Evolutionary conservation across 139 green algal genomes (phyloP), one percentile per base, ranked within the genome.

Genomic region (Chlamydomonas sphaeroides): DNA sequence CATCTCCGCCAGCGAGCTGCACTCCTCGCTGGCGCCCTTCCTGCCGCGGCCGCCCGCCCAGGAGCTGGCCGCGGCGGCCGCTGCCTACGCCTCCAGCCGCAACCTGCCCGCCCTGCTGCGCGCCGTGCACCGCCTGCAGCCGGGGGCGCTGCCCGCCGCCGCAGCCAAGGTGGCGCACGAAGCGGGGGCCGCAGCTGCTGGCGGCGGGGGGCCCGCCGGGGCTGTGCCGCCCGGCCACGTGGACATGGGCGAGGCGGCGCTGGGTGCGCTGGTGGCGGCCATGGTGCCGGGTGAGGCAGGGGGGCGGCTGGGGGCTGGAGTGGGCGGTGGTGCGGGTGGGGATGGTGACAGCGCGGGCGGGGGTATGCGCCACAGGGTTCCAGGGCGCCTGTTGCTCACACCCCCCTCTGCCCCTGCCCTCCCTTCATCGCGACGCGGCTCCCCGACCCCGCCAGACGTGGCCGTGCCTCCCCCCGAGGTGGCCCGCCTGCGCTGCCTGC

Each of bases 101-200:
- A 82, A 82, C 63, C 62, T 82, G 33, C 42, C 75, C 18, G 75
- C 32, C 1, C 63, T 82, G 42, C 62, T 82, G 61, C 23, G 61
- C 8, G 5, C 14, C 2, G 10, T 82, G 2, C 48, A 73, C n/a
- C 21, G 36, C 32, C 42, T 72, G 59, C 75, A 82, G 75, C 75
- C 75, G 20, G 75, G 42, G 25, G 2, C 45, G 42, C 45, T 82
- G 42, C 59, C 41, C 1, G 75, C 75, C 1, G 75, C 75, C 4
- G 65, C 38, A 20, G 61, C 73, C 3, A 26, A 80, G 30, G 39
- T 56, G 7, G 28, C 48, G 35, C 26, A 28, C 14, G 33, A 5
- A 3, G 57, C 41, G 18, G 33, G 15, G 5, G 63, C 72, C 2
- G 57, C 72, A 33, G 38, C 62, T n/a, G 41, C 45, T 17, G 42